A percentile compares a stretch with the other conserved stretches of the same genome.
These are phyloP conservation scores for Pythium guiyangense DNA, from an alignment of 352 stramenopile genomes.

Conservation along the genomic window DNA sequence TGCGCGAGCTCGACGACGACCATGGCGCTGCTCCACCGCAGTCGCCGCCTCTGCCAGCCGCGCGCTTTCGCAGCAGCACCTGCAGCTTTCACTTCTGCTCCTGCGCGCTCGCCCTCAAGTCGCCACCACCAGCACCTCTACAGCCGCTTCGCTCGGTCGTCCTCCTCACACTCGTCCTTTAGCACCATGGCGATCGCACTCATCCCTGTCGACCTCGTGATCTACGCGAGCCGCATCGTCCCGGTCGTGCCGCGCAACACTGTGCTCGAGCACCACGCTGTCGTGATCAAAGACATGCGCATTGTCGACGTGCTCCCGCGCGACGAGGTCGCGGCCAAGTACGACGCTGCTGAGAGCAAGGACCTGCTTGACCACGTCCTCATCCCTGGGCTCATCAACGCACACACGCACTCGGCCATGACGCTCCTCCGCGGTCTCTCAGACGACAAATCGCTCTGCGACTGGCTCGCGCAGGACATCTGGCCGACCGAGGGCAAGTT, in stretches of 20 bases:
- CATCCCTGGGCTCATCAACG: slow-evolving; percentile 52
- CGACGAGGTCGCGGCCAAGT: slow-evolving; percentile 24
- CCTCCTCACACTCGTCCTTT: neutral
- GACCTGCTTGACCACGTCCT: slow-evolving; percentile 32
- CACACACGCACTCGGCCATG: slow-evolving; percentile 62
- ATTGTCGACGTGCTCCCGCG: slow-evolving; percentile 40
- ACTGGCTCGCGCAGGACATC: too few relatives aligned
- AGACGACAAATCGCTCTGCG: too few relatives aligned
- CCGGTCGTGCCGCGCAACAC: slow-evolving; percentile 32
- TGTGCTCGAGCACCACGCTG: slow-evolving; percentile 34
- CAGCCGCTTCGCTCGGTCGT: too few relatives aligned
- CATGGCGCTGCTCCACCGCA: too few relatives aligned
- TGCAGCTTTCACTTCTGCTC: slow-evolving; percentile 4
- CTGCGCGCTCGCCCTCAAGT: neutral
- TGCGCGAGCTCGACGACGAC: too few relatives aligned
- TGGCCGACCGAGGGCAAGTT: too few relatives aligned
- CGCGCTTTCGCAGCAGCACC: too few relatives aligned
- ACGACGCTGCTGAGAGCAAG: slow-evolving; percentile 19
- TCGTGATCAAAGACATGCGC: slow-evolving; percentile 24
- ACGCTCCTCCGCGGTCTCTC: too few relatives aligned
- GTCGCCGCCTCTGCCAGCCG: too few relatives aligned
- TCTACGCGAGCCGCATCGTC: slow-evolving; percentile 36
- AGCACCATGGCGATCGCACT: too few relatives aligned
- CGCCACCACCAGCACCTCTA: neutral
- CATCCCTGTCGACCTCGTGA: slow-evolving; percentile 19